Evolutionary conservation across 805 yeast species (phyloP).

Genomic region (Ogataea saltuana): DNA sequence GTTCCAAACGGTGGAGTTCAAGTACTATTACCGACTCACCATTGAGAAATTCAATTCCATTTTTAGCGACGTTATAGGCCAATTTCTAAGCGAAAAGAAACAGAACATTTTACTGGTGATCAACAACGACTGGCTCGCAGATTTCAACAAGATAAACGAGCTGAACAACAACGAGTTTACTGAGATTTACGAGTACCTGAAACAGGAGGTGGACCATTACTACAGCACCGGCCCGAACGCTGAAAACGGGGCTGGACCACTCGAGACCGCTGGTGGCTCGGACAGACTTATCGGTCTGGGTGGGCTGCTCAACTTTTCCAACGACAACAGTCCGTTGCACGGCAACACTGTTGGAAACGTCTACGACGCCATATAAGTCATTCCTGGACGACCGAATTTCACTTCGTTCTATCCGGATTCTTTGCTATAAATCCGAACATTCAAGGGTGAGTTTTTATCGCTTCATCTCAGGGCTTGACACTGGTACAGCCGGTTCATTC

Average conservation of each 20-base stretch:
- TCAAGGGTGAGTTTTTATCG: background rate
- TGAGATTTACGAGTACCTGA: slow-evolving; percentile 27
- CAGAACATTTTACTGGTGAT: slow-evolving; percentile 36
- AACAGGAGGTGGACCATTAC: slow-evolving; percentile 31
- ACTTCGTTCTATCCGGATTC: too few relatives aligned
- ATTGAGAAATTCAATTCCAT: slow-evolving; percentile 37
- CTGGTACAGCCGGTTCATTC: too few relatives aligned
- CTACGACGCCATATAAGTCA: slow-evolving; percentile 26
- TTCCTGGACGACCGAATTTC: background rate
- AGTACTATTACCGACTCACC: slow-evolving; percentile 41
- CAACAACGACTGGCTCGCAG: slow-evolving; percentile 35
- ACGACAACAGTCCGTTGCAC: slow-evolving; percentile 32
- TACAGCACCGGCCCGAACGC: slow-evolving; percentile 24
- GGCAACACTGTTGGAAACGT: slow-evolving; percentile 31
- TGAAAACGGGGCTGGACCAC: background rate
- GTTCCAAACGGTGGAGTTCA: slow-evolving; percentile 58
- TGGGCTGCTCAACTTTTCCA: slow-evolving; percentile 33
- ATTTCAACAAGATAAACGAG: slow-evolving; percentile 32
- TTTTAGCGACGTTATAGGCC: slow-evolving; percentile 26
- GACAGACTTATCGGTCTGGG: slow-evolving; percentile 30
- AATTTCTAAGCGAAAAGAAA: slow-evolving; percentile 33
- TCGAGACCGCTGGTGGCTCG: slow-evolving; percentile 8
- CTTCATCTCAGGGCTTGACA: background rate
- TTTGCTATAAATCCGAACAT: background rate
- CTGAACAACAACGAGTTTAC: slow-evolving; percentile 32